Percentiles rank a stretch among this genome's conserved stretches.
These are phyloP conservation scores for Zalerion maritima DNA, from an alignment of 495 filamentous ascomycete genomes.

Conservation along the genomic window DNA sequence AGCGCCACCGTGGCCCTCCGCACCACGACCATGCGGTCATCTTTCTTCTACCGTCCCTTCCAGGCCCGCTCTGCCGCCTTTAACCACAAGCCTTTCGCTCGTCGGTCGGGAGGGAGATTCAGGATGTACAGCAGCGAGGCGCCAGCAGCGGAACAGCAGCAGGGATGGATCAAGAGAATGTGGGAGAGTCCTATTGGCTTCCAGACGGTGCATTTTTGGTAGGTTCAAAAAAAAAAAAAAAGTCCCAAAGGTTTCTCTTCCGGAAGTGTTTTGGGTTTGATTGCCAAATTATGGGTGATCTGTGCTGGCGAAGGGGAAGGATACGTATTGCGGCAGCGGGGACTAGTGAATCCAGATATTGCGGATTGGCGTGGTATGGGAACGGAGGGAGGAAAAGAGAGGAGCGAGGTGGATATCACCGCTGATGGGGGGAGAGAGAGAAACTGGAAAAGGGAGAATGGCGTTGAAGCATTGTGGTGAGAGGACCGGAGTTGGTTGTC, in stretches of 20 bases:
- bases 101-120: constrained; percentile 15
- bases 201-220: constrained; percentile 99
- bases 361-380: no score
- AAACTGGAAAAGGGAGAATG: no score
- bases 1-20: constrained; percentile 28
- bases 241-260: background rate
- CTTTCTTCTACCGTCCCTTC: constrained; percentile 22
- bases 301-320: no score
- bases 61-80: constrained; percentile 15
- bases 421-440: no score
- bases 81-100: constrained; percentile 37
- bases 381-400: no score
- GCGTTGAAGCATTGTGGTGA: no score
- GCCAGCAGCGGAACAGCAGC: constrained; percentile 30
- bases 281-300: no score
- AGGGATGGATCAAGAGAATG: constrained; percentile 53
- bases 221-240: constrained; percentile 18
- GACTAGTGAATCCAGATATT: no score
- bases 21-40: constrained; percentile 36
- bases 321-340: no score
- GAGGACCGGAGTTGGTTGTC: no score
- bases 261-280: constrained; percentile 1
- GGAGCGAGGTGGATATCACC: no score
- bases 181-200: constrained; percentile 79
- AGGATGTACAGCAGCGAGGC: constrained; percentile 43